Evolutionary conservation across 805 yeast species (phyloP).

Genomic region (Teunomyces kruisii): DNA sequence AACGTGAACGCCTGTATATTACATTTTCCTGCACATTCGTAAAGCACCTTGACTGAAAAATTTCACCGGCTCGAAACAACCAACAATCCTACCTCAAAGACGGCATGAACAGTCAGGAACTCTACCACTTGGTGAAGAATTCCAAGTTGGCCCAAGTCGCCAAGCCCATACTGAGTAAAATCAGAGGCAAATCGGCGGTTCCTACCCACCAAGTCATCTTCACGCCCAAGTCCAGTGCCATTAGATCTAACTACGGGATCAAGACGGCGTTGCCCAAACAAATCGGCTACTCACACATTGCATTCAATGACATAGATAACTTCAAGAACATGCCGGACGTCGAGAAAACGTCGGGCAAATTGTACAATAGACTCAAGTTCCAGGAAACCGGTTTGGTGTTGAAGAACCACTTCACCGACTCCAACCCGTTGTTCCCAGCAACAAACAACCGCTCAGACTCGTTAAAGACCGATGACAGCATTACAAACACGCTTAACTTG

Average conservation of each 20-base stretch:
- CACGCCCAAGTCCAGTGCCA: constrained; percentile 62
- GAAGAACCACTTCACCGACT: constrained; percentile 25
- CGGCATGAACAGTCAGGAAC: constrained; percentile 30
- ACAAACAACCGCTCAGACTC: constrained; percentile 20
- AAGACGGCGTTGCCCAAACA: constrained; percentile 68
- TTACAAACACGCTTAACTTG: constrained; percentile 34
- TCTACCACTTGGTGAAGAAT: constrained; percentile 35
- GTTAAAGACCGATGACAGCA: constrained; percentile 20
- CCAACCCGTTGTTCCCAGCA: constrained; percentile 45
- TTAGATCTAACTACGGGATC: constrained; percentile 74
- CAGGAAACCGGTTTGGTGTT: constrained; percentile 65
- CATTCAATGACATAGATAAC: constrained; percentile 66
- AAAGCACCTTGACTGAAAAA: neutral
- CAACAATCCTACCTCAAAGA: neutral
- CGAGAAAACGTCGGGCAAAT: constrained; percentile 59
- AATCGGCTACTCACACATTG: constrained; percentile 56
- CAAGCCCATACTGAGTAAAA: constrained; percentile 32
- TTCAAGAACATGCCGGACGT: constrained; percentile 68
- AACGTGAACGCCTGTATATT: neutral
- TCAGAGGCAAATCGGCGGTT: constrained; percentile 28
- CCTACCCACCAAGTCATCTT: constrained; percentile 77
- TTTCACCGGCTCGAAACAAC: neutral
- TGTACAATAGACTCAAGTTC: constrained; percentile 62
- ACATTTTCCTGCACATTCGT: neutral
- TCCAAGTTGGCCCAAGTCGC: constrained; percentile 47